Evolutionary conservation across 2,329 filamentous ascomycete genomes (phyloP).

Genomic region (Pseudogymnoascus sp.): DNA sequence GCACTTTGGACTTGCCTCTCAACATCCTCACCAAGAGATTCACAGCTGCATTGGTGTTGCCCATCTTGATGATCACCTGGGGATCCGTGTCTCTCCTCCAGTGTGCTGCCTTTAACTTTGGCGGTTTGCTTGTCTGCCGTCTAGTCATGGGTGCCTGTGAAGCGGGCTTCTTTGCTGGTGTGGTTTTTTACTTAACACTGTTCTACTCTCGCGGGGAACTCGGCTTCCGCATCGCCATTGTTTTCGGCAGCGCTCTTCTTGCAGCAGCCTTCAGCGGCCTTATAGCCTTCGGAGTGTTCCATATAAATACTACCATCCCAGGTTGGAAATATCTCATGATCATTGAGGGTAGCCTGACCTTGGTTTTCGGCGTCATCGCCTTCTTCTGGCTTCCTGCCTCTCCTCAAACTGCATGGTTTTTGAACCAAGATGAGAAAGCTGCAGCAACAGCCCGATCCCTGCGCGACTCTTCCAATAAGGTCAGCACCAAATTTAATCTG

Average conservation of each 20-base stretch:
- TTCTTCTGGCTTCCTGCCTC: slow-evolving; percentile 15
- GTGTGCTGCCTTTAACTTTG: slow-evolving; percentile 31
- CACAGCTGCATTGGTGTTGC: slow-evolving; percentile 39
- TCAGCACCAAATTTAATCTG: slow-evolving; percentile 35
- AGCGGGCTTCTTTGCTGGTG: slow-evolving; percentile 49
- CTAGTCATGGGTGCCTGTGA: slow-evolving; percentile 38
- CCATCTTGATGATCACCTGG: slow-evolving; percentile 42
- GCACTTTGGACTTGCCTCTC: slow-evolving; percentile 43
- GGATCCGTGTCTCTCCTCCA: slow-evolving; percentile 40
- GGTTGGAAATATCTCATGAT: slow-evolving; percentile 43
- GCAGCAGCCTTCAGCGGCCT: slow-evolving; percentile 37
- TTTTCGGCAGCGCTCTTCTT: slow-evolving; percentile 38
- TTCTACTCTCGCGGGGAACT: slow-evolving; percentile 41
- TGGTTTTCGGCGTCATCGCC: slow-evolving; percentile 26
- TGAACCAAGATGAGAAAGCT: slow-evolving; percentile 21
- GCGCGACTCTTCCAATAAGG: slow-evolving; percentile 39
- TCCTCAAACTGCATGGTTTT: slow-evolving; percentile 17
- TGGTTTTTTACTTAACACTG: slow-evolving; percentile 48
- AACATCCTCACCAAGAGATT: slow-evolving; percentile 44
- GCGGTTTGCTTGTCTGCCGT: slow-evolving; percentile 30
- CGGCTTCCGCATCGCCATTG: slow-evolving; percentile 39
- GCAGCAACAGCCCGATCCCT: slow-evolving; percentile 40
- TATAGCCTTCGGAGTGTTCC: slow-evolving; percentile 40
- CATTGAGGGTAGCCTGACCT: slow-evolving; percentile 36
- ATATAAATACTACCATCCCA: slow-evolving; percentile 42